Percentiles rank a stretch among this genome's conserved stretches.
Conservation (phyloP, 441 rosid species). For the Pelargonium citronellum region DNA sequence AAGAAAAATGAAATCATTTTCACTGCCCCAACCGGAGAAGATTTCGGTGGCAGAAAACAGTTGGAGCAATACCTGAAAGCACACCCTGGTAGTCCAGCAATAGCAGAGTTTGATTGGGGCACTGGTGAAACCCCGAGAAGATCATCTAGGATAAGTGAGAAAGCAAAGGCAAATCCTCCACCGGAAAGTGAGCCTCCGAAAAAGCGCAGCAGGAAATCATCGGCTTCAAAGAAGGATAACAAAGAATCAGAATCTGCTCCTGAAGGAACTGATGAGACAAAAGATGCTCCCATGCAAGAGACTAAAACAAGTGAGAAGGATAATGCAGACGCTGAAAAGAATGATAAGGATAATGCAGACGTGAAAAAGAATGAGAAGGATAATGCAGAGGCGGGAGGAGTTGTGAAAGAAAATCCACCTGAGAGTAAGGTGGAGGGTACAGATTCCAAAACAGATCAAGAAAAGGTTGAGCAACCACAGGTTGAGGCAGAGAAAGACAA, state of each 20-base stretch:
- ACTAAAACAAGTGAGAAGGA: background rate
- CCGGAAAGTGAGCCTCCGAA: constrained; percentile 70
- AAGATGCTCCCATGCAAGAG: constrained; percentile 26
- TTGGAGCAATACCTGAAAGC: constrained; percentile 83
- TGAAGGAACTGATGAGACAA: constrained; percentile 25
- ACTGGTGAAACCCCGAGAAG: constrained; percentile 89
- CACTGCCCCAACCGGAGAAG: constrained; percentile 84
- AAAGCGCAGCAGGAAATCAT: constrained; percentile 59
- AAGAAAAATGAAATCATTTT: constrained; percentile 71
- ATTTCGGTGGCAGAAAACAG: constrained; percentile 58
- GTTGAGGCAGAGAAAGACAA: too few species aligned
- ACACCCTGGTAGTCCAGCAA: constrained; percentile 63
- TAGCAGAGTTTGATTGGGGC: constrained; percentile 79
- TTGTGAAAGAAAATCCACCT: too few species aligned
- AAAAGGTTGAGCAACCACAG: constrained; percentile 22
- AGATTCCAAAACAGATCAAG: constrained; percentile 26
- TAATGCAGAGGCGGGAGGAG: constrained; percentile 8
- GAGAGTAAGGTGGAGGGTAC: constrained; percentile 8
- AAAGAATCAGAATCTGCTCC: constrained; percentile 38
- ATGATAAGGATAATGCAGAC: constrained; percentile 24
- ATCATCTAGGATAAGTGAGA: constrained; percentile 79
- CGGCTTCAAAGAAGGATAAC: constrained; percentile 53
- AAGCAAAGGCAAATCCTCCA: constrained; percentile 61
- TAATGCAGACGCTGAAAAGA: constrained; percentile 27
- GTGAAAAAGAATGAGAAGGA: constrained; percentile 19